Conservation (phyloP, 202 grass and related monocot genomes). For the Zizania palustris region DNA sequence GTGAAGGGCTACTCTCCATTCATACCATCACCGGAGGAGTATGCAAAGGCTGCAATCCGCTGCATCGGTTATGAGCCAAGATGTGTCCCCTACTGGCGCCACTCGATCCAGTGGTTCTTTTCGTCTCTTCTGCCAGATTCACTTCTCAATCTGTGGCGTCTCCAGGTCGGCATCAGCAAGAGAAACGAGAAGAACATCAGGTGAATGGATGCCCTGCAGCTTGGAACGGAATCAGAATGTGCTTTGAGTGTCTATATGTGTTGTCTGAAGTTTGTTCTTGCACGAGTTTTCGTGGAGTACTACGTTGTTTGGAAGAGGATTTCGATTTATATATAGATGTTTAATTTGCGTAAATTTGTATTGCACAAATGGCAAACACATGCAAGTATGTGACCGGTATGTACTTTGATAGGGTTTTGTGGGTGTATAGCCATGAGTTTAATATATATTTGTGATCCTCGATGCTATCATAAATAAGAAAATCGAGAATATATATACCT, state of each 20-base stretch:
- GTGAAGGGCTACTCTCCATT: constrained; percentile 52
- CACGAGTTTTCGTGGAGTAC: too few relatives aligned
- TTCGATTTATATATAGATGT: too few relatives aligned
- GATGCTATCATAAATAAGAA: too few relatives aligned
- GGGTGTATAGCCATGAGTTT: too few relatives aligned
- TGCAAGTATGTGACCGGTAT: too few relatives aligned
- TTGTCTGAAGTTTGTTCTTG: too few relatives aligned
- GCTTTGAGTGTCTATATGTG: background rate
- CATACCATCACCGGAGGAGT: constrained; percentile 61
- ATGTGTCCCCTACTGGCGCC: constrained; percentile 80
- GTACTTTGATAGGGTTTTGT: too few relatives aligned
- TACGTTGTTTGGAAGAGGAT: too few relatives aligned
- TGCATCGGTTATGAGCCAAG: constrained; percentile 60
- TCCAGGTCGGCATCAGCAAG: constrained; percentile 54
- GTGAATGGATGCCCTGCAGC: constrained; percentile 1
- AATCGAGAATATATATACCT: too few relatives aligned
- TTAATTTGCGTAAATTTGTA: too few relatives aligned
- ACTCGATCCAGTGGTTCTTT: constrained; percentile 69
- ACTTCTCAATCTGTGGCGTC: constrained; percentile 57
- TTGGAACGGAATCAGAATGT: background rate
- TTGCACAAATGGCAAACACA: too few relatives aligned
- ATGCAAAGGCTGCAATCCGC: constrained; percentile 43
- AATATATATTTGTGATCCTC: too few relatives aligned
- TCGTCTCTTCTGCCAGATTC: constrained; percentile 49
- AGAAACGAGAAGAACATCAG: constrained; percentile 33